Evolutionary conservation across 2,329 filamentous ascomycete species (phyloP).

Genomic region (Endoconidiophora laricicola): DNA sequence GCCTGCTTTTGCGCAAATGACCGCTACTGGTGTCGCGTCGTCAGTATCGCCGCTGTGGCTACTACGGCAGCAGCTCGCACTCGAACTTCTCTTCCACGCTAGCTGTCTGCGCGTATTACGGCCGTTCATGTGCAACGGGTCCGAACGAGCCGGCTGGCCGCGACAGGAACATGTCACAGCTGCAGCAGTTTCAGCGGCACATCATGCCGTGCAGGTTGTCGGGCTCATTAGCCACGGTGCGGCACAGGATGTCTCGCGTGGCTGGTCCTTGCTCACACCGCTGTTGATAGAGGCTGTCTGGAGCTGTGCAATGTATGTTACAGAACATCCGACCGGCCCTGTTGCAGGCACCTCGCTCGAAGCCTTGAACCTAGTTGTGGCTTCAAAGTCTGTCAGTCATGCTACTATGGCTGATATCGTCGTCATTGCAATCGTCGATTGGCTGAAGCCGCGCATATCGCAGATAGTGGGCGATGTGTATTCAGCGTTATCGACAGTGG

Average conservation of each 20-base stretch:
- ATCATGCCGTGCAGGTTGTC: not conserved
- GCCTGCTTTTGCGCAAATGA: too few relatives aligned
- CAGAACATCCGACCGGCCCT: not conserved
- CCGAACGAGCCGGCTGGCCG: not conserved
- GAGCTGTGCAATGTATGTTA: not conserved
- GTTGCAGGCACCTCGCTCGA: too few relatives aligned
- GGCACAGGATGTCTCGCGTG: not conserved
- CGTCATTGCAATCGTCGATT: not conserved
- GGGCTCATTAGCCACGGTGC: not conserved
- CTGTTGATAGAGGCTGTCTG: not conserved
- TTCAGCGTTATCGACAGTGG: too few relatives aligned
- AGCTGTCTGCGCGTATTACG: constrained; percentile 2
- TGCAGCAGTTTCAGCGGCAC: not conserved
- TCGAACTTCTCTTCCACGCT: constrained; percentile 6
- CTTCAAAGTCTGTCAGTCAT: too few relatives aligned
- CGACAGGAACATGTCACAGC: not conserved
- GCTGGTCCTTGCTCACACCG: not conserved
- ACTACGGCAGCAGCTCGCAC: not conserved
- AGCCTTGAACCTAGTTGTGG: too few relatives aligned
- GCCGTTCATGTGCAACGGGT: constrained; percentile 1
- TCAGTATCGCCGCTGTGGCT: not conserved
- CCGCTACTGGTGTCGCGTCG: too few relatives aligned
- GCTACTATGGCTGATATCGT: too few relatives aligned
- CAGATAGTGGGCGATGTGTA: too few relatives aligned
- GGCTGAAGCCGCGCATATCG: not conserved